Base-by-base conservation (phyloP, 192 early-diverging fungal genomes). In the Backusella liffmaniae region DNA sequence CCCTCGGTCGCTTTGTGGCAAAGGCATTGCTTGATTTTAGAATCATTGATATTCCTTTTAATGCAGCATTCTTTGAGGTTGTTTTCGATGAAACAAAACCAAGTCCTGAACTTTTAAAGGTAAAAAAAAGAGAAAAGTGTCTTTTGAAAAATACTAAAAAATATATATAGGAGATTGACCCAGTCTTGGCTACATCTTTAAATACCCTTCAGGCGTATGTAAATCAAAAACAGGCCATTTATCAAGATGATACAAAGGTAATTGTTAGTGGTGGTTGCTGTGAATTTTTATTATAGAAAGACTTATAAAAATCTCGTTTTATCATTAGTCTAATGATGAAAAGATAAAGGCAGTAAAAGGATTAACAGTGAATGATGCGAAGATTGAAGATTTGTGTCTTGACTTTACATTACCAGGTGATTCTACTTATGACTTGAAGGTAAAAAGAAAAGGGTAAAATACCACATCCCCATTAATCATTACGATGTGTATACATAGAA, bases 371-470 rank as follows among this genome's bases (percentile, higher is more conserved):
- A 77, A 82, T 30, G 89, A 76, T 36, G 82, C 89, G 41, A 80
- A 69, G n/a, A 72, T 93, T 32, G 86, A 87, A 0, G 91, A 93
- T 56, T 86, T 98, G 44, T 86, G 87, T 36, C 85, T 98, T 16
- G 95, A 96, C 78, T 97, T 97, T 85, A 94, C 94, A 3, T 83
- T 97, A 36, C 94, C 94, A 9, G 96, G 96, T 7, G 87, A 94
- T 85, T 88, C 92, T 16, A 76, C 82, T 15, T 84, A 92, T 59
- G 91, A 94, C 65, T 85, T 95, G 32, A 86, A 87, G 66, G 78
- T 83, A 73, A 32, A 21, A 30, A 36, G 59, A 12, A 21, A 32
- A 32, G 32, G 32, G 32, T 5, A n/a, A 29, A 42, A 35, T 35
- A 12, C 8, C 4, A 3, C 32, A 32, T 32, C 10, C 12, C 9